Evolutionary conservation across 495 filamentous ascomycete species (phyloP).

Genomic region (Hyphodiscus hymeniophilus): DNA sequence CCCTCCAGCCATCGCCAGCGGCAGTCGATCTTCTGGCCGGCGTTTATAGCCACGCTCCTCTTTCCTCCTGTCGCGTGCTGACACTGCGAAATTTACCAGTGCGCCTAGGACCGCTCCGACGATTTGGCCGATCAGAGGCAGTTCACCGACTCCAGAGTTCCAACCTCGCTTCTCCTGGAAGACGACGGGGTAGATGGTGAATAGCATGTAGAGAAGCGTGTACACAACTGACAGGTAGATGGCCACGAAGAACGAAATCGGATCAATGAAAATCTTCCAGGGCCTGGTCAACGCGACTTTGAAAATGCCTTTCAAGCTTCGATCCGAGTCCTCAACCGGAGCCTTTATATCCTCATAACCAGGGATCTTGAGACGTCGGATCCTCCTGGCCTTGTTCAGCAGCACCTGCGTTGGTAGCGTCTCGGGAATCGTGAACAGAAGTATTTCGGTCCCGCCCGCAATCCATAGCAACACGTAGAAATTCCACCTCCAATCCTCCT

Average conservation of each 20-base stretch:
- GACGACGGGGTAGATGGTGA: constrained; percentile 46
- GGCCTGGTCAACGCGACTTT: constrained; percentile 42
- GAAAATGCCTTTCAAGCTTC: constrained; percentile 38
- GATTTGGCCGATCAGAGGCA: constrained; percentile 43
- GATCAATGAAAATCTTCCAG: constrained; percentile 28
- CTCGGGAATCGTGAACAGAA: constrained; percentile 65
- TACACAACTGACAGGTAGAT: constrained; percentile 47
- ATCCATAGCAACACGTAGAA: constrained; percentile 62
- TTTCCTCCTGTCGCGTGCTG: constrained; percentile 29
- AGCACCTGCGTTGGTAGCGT: constrained; percentile 72
- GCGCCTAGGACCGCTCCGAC: constrained; percentile 37
- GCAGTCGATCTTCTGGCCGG: constrained; percentile 38
- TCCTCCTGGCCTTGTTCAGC: constrained; percentile 56
- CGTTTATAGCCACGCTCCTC: constrained; percentile 27
- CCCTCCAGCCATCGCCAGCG: constrained; percentile 48
- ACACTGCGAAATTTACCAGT: constrained; percentile 33
- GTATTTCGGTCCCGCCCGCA: constrained; percentile 51
- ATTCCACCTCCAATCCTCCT: constrained; percentile 48
- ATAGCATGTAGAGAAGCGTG: constrained; percentile 51
- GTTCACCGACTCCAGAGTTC: constrained; percentile 39
- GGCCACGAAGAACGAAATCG: constrained; percentile 37
- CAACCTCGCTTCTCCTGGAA: constrained; percentile 46
- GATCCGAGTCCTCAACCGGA: constrained; percentile 26
- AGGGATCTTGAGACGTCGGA: constrained; percentile 59
- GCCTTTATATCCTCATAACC: constrained; percentile 43